Base-by-base conservation (phyloP, 2,329 filamentous ascomycete genomes). In the Beauveria sp. region DNA sequence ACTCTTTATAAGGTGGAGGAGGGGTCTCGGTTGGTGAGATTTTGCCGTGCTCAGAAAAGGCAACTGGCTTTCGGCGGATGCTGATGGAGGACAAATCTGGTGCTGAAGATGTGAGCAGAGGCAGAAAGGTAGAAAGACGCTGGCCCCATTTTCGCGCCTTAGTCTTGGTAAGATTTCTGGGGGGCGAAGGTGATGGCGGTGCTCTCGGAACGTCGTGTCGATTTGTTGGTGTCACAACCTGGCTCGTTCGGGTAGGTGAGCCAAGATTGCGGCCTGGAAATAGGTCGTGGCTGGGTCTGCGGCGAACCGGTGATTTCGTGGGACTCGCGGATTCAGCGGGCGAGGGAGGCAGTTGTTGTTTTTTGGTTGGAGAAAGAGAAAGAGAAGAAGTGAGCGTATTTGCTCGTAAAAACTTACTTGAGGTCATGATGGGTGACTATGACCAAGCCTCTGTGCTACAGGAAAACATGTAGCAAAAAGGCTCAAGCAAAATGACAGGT, bases 351-450 rank as follows among this genome's bases (percentile, higher is more conserved):
- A 50, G 60, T 61, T 62, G 63, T 54, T 56, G 63, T 56, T 46
- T 63, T 58, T 67, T 69, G 51, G 72, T 63, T 62, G 69, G 67
- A 64, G 69, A 70, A 67, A 77, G 71, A 65, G 74, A 74, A 64
- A 72, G 63, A 62, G 72, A 72, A 58, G 30, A 26, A 47, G 52
- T 69, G 65, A 77, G 69, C 59, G 72, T 67, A 62, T 71, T 70
- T 58, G 72, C 71, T 69, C 74, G 70, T 67, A 73, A 70, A 64
- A 74, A 78, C 75, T 78, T 79, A 75, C 74, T 75, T 68, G 77
- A 77, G 70, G 76, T 73, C 76, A 78, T 79, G 67, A 67, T 74
- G 73, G 72, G 72, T 69, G 70, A 70, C 58, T 62, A 69, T 68
- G 67, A 70, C 66, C 63, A 65, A 68, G 69, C 61, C 66, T 65